Evolutionary conservation across 805 yeast genomes (phyloP).

Genomic region (Wickerhamomyces tratensis): DNA sequence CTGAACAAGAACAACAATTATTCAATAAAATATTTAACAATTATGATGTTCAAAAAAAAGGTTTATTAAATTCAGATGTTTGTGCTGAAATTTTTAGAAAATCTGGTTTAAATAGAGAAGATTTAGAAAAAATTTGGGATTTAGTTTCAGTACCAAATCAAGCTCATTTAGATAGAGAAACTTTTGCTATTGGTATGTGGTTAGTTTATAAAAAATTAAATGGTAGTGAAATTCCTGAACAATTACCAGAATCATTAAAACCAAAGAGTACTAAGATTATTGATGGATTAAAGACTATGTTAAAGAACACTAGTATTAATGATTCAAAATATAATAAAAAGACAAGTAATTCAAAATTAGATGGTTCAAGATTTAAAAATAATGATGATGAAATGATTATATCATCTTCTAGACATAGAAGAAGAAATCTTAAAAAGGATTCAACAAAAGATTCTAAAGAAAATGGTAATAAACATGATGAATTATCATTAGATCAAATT

Average conservation of each 20-base stretch:
- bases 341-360: slow-evolving; percentile 17
- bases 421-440: slow-evolving; percentile 7
- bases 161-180: slow-evolving; percentile 84
- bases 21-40: slow-evolving; percentile 86
- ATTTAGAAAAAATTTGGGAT: slow-evolving; percentile 86
- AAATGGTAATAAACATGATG: slow-evolving; percentile 1
- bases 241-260: slow-evolving; percentile 79
- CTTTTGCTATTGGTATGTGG: slow-evolving; percentile 97
- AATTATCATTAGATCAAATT: slow-evolving; percentile 37
- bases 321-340: slow-evolving; percentile 11
- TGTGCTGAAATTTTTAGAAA: slow-evolving; percentile 85
- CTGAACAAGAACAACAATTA: slow-evolving; percentile 74
- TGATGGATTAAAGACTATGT: slow-evolving; percentile 57
- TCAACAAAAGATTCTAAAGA: background rate
- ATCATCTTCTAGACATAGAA: slow-evolving; percentile 17
- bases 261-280: slow-evolving; percentile 81
- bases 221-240: slow-evolving; percentile 72
- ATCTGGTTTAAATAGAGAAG: slow-evolving; percentile 82
- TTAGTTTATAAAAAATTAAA: slow-evolving; percentile 82
- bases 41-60: slow-evolving; percentile 69
- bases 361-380: slow-evolving; percentile 54
- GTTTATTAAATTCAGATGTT: slow-evolving; percentile 70
- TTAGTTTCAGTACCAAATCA: slow-evolving; percentile 76
- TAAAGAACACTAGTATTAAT: slow-evolving; percentile 10
- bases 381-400: slow-evolving; percentile 50